phyloP scores from a whole-genome alignment of 306 rosid genomes.

The Abrus pulchellus region DNA sequence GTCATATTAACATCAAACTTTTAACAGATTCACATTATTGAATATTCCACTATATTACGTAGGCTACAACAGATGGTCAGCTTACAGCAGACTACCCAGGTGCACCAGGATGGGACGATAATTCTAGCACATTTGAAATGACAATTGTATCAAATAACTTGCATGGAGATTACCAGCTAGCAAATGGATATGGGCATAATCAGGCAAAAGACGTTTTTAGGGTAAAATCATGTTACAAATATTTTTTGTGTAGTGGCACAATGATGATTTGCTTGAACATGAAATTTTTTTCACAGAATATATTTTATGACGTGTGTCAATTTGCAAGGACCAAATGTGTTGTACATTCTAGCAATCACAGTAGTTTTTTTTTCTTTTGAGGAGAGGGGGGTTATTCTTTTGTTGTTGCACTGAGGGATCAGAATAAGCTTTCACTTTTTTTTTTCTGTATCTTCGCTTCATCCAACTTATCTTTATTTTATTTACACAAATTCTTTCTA shows the following conservation, averaged over 20 bases:
- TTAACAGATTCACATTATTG: slow-evolving; percentile 37
- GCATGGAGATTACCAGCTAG: slow-evolving; percentile 95
- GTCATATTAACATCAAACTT: slow-evolving; percentile 34
- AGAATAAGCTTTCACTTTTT: slow-evolving; percentile 12
- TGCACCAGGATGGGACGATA: slow-evolving; percentile 89
- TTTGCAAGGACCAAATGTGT: slow-evolving; percentile 8
- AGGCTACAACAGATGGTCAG: slow-evolving; percentile 75
- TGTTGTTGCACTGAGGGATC: background rate
- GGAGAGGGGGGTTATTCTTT: background rate
- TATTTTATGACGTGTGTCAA: background rate
- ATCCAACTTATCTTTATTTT: slow-evolving; percentile 2
- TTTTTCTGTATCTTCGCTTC: slow-evolving; percentile 12
- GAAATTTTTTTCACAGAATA: background rate
- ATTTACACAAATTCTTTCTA: background rate
- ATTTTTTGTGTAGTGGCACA: slow-evolving; percentile 9
- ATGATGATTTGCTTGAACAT: slow-evolving; percentile 10
- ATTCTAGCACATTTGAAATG: slow-evolving; percentile 86
- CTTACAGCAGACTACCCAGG: slow-evolving; percentile 79
- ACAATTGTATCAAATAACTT: slow-evolving; percentile 63
- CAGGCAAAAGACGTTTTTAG: slow-evolving; percentile 69
- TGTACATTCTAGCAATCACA: background rate
- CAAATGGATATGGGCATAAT: slow-evolving; percentile 79
- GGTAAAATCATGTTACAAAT: slow-evolving; percentile 58
- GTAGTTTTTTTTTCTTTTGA: background rate
- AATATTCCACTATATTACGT: slow-evolving; percentile 38